Base-by-base conservation (phyloP, 805 yeast genomes). In the Wickerhamomyces tratensis region DNA sequence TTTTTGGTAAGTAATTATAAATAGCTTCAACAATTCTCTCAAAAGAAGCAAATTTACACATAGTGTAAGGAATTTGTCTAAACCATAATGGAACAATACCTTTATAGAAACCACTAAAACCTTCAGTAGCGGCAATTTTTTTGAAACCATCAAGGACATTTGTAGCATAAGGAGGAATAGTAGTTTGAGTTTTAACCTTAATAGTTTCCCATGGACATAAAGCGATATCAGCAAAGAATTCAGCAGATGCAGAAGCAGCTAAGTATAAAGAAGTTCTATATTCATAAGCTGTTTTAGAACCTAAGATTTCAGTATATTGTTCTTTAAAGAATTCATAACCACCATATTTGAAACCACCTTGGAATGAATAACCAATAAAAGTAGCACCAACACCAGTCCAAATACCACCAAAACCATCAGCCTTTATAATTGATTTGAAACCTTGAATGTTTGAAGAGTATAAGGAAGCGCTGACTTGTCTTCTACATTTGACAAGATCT, bases 321-420 rank as follows among this genome's bases (percentile, higher is more conserved):
- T 83, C 78, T 68, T 91, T 91, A 76, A 91, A 91, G 54, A 69
- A 74, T 65, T 91, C 98, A 66, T 93, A 91, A 61, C 88, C 80
- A 30, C 98, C 98, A 65, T 91, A 91, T 65, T 91, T 91, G 55
- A 96, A 96, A 40, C 96, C 95, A 56, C 98, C 98, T 68, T 91
- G 98, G 56, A 89, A 68, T 7, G 96, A 83, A 66, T 93, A 91
- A 25, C 98, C 98, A 46, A 89, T 71, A 47, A 83, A 77, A 5
- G 98, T 93, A 39, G 98, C 96, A 35, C 95, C 93, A 49, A 87
- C 59, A 55, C 98, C 98, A 9, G 94, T 83, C 65, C 76, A 86
- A 41, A 91, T 68, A 35, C 86, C 88, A 39, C 76, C 76, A 37
- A 72, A 44, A 7, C 98, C 98, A 61, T 81, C 84, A 14, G 78